Base-by-base conservation (phyloP, 768 basidiomycete species). In the Lactarius pseudohatsudake region DNA sequence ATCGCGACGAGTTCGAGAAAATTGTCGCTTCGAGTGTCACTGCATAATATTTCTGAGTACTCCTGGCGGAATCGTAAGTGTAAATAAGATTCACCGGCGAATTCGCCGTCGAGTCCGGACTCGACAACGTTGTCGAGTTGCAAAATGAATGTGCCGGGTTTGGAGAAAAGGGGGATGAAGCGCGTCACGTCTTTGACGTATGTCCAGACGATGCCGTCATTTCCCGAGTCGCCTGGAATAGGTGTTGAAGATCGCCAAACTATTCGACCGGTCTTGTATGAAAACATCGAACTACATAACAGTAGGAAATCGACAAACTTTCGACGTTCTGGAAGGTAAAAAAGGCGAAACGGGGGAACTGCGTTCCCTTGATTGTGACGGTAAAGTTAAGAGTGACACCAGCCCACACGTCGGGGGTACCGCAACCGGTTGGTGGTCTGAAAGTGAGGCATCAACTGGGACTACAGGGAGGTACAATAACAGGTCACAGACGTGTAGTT, bases 211-310 rank as follows among this genome's bases (percentile, higher is more conserved):
- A 28, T 28, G 28, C 28, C 28, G 28, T 28, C 26, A 26, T 26
- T 26, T 26, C 28, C 28, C 2, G 28, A 2, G 28, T 28, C 28
- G 28, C 3, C 3, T 28, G 28, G 28, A 28, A 28, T 28, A 28
- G 8, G 86, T 20, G 90, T 92, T 0, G 89, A 91, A 22, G 88
- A 91, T 43, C 91, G 81, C 91, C 90, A 91, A 59, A 91, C 88
- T 90, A 56, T 22, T 50, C 28, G 15, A n/a, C 26, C 47, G 45
- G 7, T 36, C 32, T 57, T 16, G 38, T 53, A 4, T 30, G 7
- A n/a, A 32, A 57, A 18, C 16, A 43, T 43, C 18, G 41, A 43
- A 7, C 41, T 9, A 10, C 34, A 34, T 9, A 34, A 10, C 34
- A 34, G 10, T 10, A 1, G 9, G 34, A 34, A 34, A 34, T 34